phyloP scores from a whole-genome alignment of 106 monocot genomes.

The Ottelia alismoides region DNA sequence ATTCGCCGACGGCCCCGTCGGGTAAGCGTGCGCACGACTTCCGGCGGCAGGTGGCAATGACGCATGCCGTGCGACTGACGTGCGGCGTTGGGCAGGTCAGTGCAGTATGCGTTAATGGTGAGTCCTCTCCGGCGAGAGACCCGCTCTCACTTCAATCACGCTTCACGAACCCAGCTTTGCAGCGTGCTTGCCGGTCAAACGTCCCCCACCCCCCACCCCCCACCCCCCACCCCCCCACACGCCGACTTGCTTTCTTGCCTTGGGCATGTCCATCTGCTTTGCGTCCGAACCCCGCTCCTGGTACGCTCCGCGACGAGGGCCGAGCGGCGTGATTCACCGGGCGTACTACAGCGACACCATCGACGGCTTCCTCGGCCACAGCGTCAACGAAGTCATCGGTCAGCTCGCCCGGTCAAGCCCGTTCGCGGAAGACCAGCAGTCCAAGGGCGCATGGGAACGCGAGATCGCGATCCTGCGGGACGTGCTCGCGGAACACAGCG shows the following conservation, averaged over 20 bases:
- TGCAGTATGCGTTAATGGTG: not conserved
- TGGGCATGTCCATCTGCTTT: too few relatives aligned
- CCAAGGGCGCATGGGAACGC: not conserved
- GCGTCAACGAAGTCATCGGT: not conserved
- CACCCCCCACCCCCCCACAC: too few relatives aligned
- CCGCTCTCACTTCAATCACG: not conserved
- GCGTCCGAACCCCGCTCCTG: too few relatives aligned
- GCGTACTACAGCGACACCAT: not conserved
- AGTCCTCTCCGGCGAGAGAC: not conserved
- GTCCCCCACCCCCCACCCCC: too few relatives aligned
- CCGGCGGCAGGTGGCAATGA: not conserved
- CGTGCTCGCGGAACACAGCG: not conserved
- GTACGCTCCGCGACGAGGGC: too few relatives aligned
- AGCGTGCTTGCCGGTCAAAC: not conserved
- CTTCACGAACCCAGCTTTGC: not conserved
- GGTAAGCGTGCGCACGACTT: not conserved
- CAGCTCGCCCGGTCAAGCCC: not conserved
- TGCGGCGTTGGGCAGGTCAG: too few relatives aligned
- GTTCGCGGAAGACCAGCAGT: not conserved
- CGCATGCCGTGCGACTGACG: not conserved
- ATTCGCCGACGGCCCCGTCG: not conserved
- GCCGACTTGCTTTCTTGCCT: too few relatives aligned
- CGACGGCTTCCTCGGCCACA: not conserved
- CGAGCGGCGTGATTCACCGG: not conserved
- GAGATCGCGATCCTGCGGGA: not conserved